Base-by-base conservation (phyloP, 2,329 filamentous ascomycete genomes). In the Pyricularia grisea region DNA sequence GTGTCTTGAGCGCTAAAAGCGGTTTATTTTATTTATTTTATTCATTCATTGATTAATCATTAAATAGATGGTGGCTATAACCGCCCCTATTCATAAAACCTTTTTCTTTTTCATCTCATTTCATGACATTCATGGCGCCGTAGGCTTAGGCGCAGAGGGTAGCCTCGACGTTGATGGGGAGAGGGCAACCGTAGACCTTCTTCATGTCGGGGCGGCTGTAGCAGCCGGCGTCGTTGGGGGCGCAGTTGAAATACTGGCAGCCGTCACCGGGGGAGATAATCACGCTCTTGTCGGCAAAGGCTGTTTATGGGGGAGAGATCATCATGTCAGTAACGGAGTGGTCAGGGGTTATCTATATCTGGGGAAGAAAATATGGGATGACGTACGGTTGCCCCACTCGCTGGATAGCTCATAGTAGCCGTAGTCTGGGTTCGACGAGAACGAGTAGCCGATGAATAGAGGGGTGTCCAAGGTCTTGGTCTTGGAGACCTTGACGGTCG, bases 401-500 rank as follows among this genome's bases (percentile, higher is more conserved):
- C 74, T 76, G 25, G 36, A 58, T 25, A 61, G 50, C 78, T 75
- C 71, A 80, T 78, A 82, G 74, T 81, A 81, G 68, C 76, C 77
- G 55, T 78, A 77, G 74, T 80, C 71, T 5, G 78, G 77, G 72
- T 75, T 76, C 2, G 69, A 67, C 66, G 72, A 72, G 71, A 79
- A 81, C 0, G 79, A 81, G 73, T 81, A 81, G 65, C 80, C 80
- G 70, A 81, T 78, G 75, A 81, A 81, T 5, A 82, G 76, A 1
- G 79, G 79, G 28, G 66, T 72, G 67, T 70, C 71, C 7, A 82
- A 76, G 27, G 76, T 78, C 74, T 75, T 79, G 71, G 74, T 77
- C 58, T 73, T 80, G 42, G 77, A 78, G 68, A 82, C 75, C 75
- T 82, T 82, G 65, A 82, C 72, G 66, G 80, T 81, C 67, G 80